Evolutionary conservation across 2,329 filamentous ascomycete species (phyloP).

Genomic region (Pseudogymnoascus sp.): DNA sequence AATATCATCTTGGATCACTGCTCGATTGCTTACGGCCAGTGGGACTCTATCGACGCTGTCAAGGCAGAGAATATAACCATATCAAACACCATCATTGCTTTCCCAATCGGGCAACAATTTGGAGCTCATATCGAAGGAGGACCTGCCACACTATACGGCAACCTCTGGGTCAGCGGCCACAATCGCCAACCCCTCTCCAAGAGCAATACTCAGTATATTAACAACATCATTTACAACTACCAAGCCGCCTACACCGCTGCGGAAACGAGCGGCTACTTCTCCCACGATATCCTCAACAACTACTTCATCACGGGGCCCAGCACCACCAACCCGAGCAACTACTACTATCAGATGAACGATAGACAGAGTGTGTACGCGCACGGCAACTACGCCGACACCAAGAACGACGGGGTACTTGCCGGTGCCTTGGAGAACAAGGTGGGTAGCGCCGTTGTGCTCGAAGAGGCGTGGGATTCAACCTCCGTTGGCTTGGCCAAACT

Average conservation of each 20-base stretch:
- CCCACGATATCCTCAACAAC: constrained; percentile 46
- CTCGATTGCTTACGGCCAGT: constrained; percentile 45
- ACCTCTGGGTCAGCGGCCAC: constrained; percentile 50
- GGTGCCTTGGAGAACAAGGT: constrained; percentile 25
- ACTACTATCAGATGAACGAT: constrained; percentile 46
- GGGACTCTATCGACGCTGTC: constrained; percentile 42
- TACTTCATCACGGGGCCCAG: constrained; percentile 48
- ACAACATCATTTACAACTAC: constrained; percentile 47
- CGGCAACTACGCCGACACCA: constrained; percentile 43
- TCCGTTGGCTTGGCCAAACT: constrained; percentile 21
- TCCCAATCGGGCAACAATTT: constrained; percentile 41
- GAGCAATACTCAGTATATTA: constrained; percentile 45
- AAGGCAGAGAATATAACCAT: constrained; percentile 40
- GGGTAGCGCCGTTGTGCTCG: constrained; percentile 16
- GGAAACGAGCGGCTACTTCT: constrained; percentile 38
- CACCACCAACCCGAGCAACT: constrained; percentile 42
- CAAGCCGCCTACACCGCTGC: constrained; percentile 48
- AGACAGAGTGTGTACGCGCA: constrained; percentile 46
- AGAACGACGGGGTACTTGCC: constrained; percentile 41
- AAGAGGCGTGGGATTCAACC: constrained; percentile 19
- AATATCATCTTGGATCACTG: constrained; percentile 51
- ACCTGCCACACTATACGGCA: constrained; percentile 43
- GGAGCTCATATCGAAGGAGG: constrained; percentile 46
- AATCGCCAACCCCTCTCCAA: constrained; percentile 50
- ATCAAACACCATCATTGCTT: constrained; percentile 37